Conservation (phyloP, 768 basidiomycete species). For the Piloderma croceum region DNA sequence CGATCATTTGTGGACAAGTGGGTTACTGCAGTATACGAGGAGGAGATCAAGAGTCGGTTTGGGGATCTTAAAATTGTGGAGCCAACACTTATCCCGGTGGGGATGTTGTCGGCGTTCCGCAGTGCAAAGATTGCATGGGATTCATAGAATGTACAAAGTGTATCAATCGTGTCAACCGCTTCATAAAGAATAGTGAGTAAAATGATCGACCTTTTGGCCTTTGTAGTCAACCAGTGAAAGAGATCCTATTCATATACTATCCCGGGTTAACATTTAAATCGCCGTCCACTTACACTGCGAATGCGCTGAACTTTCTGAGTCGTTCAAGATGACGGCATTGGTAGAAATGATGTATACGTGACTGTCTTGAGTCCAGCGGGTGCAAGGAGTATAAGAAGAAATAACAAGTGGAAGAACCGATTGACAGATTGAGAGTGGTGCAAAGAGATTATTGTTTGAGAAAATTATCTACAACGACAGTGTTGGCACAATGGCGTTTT, state of each 20-base stretch:
- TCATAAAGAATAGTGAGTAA: too few relatives aligned
- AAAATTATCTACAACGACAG: constrained; percentile 41
- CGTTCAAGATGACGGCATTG: constrained; percentile 70
- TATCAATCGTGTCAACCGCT: too few relatives aligned
- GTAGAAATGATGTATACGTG: constrained; percentile 69
- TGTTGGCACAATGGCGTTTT: too few relatives aligned
- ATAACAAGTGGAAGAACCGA: constrained; percentile 10
- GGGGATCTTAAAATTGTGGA: constrained; percentile 37
- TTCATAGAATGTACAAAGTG: constrained; percentile 20
- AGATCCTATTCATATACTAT: too few relatives aligned
- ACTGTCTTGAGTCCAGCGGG: constrained; percentile 38
- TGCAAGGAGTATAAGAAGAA: constrained; percentile 26
- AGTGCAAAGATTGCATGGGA: constrained; percentile 29
- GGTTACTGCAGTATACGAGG: constrained; percentile 35
- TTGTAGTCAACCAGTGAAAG: too few relatives aligned
- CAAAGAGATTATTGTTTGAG: constrained; percentile 54
- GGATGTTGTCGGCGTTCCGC: constrained; percentile 37
- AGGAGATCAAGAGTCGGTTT: constrained; percentile 34
- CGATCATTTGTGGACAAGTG: constrained; percentile 18
- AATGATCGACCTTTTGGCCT: too few relatives aligned
- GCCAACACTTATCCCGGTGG: constrained; percentile 34
- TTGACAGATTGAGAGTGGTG: constrained; percentile 13
- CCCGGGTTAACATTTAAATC: too few relatives aligned
- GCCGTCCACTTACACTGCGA: too few relatives aligned
- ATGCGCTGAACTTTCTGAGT: constrained; percentile 66